Conservation (phyloP, 305 asterid species). For the Fraxinus xanthoxyloides region DNA sequence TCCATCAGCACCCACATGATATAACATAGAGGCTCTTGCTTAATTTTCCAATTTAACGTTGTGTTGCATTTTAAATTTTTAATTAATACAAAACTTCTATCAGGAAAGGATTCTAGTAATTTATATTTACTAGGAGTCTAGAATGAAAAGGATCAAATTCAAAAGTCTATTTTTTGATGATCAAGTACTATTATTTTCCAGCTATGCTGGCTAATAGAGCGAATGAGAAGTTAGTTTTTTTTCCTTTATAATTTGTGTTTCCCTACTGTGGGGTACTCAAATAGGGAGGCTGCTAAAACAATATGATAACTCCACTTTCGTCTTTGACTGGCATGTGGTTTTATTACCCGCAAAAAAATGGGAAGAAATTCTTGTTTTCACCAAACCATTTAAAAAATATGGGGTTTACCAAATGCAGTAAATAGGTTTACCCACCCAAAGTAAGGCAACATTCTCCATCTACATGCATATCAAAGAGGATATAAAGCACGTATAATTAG, state of each 20-base stretch:
- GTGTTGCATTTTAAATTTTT: not conserved
- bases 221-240: not conserved
- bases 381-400: constrained; percentile 14
- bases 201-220: constrained; percentile 4
- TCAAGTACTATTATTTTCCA: not conserved
- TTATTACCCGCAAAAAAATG: not conserved
- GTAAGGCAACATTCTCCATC: not conserved
- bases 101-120: not conserved
- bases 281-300: not conserved
- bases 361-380: not conserved
- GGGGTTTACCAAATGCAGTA: not conserved
- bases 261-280: not conserved
- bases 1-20: constrained; percentile 17
- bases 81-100: not conserved
- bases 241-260: not conserved
- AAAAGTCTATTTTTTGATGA: not conserved
- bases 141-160: not conserved
- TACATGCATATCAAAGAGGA: constrained; percentile 13
- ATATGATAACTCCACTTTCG: constrained; percentile 3
- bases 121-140: not conserved
- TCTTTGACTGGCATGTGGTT: not conserved
- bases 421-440: not conserved
- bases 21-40: not conserved
- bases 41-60: not conserved
- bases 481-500: not conserved